A percentile compares a stretch with the other conserved stretches of the same genome.
These are phyloP conservation scores for Silene coronaria DNA, from an alignment of 179 eudicot species.

Conservation along the genomic window DNA sequence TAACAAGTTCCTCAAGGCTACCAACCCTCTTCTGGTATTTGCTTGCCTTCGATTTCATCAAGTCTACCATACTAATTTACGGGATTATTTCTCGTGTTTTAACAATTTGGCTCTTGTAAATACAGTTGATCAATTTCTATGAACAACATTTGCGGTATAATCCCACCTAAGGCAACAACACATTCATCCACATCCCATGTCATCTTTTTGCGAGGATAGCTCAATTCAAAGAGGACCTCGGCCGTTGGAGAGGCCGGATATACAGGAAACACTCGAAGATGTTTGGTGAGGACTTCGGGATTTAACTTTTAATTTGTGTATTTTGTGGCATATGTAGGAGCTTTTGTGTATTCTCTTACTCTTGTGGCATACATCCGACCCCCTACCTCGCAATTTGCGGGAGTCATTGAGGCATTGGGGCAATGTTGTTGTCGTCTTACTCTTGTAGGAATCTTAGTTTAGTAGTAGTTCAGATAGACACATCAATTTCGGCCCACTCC, in stretches of 20 bases:
- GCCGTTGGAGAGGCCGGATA: neutral
- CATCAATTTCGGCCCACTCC: neutral
- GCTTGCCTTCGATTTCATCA: slow-evolving; percentile 6
- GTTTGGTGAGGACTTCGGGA: neutral
- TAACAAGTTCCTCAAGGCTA: slow-evolving; percentile 80
- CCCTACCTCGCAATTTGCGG: too few relatives aligned
- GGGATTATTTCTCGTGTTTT: neutral
- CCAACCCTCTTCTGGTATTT: slow-evolving; percentile 74
- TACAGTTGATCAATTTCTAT: slow-evolving; percentile 74
- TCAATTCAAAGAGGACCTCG: neutral
- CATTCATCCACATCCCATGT: slow-evolving; percentile 7
- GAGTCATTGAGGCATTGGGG: too few relatives aligned
- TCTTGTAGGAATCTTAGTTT: neutral
- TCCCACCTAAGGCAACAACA: slow-evolving; percentile 24
- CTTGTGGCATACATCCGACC: too few relatives aligned
- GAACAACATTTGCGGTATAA: slow-evolving; percentile 72
- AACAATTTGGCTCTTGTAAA: slow-evolving; percentile 16
- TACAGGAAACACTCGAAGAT: neutral
- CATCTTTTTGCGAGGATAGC: neutral
- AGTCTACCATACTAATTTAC: neutral
- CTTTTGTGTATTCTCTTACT: slow-evolving; percentile 16
- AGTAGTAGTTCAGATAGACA: slow-evolving; percentile 10
- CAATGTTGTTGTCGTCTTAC: too few relatives aligned
- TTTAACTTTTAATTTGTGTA: slow-evolving; percentile 9
- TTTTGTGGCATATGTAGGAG: slow-evolving; percentile 30